Conservation (phyloP, 23 red algal genomes). For the Gracilaria gracilis region DNA sequence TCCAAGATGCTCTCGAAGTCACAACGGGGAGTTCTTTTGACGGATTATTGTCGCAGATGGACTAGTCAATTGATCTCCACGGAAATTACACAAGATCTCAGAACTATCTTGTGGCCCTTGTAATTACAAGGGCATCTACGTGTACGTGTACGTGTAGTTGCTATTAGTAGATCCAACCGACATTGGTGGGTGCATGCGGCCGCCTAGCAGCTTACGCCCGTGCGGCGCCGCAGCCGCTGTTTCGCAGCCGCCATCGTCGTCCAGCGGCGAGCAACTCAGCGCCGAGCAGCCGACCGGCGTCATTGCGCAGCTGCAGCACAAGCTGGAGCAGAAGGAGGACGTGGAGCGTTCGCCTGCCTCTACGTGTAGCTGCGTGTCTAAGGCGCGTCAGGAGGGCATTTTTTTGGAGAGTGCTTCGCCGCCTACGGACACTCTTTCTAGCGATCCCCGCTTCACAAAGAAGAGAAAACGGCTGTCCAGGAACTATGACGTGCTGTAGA, state of each 20-base stretch:
- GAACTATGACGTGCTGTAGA: slow-evolving; percentile 65
- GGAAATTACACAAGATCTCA: too few species aligned
- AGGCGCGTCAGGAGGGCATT: neutral
- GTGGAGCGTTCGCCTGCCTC: slow-evolving; percentile 29
- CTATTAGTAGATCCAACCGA: too few species aligned
- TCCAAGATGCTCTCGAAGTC: too few species aligned
- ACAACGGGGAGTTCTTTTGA: too few species aligned
- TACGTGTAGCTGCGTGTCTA: neutral
- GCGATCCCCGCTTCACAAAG: slow-evolving; percentile 18
- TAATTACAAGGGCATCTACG: too few species aligned
- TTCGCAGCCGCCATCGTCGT: slow-evolving; percentile 12
- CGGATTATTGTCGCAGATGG: too few species aligned
- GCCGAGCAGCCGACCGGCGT: slow-evolving; percentile 63
- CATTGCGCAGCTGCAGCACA: slow-evolving; percentile 74
- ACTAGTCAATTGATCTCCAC: too few species aligned
- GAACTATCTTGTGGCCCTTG: too few species aligned
- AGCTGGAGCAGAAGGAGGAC: slow-evolving; percentile 74
- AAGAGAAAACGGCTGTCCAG: slow-evolving; percentile 65
- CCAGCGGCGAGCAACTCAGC: slow-evolving; percentile 58
- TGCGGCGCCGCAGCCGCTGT: too few species aligned
- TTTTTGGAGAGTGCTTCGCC: neutral
- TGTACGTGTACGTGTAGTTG: too few species aligned
- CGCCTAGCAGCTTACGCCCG: too few species aligned
- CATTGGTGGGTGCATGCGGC: too few species aligned
- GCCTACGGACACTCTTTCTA: neutral